A percentile compares a stretch with the other conserved stretches of the same genome.
phyloP scores from a whole-genome alignment of 345 rosid species.

The Hibiscus mutabilis region DNA sequence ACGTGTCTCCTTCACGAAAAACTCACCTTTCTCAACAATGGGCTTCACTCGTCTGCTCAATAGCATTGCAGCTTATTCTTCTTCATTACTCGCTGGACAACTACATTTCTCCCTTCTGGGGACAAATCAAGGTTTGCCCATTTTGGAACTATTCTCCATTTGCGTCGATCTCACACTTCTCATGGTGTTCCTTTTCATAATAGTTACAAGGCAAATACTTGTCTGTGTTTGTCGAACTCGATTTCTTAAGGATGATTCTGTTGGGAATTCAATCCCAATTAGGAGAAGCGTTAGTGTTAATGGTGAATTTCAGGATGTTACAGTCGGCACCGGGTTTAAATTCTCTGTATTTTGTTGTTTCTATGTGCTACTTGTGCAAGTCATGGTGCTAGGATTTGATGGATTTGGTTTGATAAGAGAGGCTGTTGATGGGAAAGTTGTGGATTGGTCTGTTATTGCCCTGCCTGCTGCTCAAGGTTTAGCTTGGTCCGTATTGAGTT shows the following conservation, averaged over 20 bases:
- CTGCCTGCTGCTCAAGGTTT: constrained; percentile 63
- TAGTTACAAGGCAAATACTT: constrained; percentile 59
- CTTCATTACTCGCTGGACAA: constrained; percentile 15
- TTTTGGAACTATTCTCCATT: constrained; percentile 64
- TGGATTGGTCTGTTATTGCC: constrained; percentile 56
- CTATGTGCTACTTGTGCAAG: constrained; percentile 62
- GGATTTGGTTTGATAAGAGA: constrained; percentile 53
- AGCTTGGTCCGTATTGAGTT: constrained; percentile 81
- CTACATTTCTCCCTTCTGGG: constrained; percentile 19
- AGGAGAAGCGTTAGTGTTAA: constrained; percentile 34
- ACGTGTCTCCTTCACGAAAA: constrained; percentile 13
- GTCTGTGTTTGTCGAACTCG: constrained; percentile 56
- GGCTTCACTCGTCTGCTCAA: constrained; percentile 24
- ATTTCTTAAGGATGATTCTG: constrained; percentile 58
- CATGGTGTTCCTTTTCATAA: constrained; percentile 50
- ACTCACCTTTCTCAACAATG: constrained; percentile 27
- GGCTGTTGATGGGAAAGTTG: constrained; percentile 33
- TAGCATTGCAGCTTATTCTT: constrained; percentile 24
- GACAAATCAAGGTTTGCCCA: constrained; percentile 40
- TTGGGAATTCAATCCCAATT: constrained; percentile 36
- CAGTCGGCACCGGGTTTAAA: constrained; percentile 56
- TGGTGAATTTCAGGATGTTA: constrained; percentile 39
- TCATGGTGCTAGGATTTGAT: constrained; percentile 65
- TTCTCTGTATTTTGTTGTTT: constrained; percentile 60
- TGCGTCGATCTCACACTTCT: constrained; percentile 63